These are phyloP conservation scores for Boletus sensibilis DNA, from an alignment of 768 basidiomycete genomes.

Conservation along the genomic window DNA sequence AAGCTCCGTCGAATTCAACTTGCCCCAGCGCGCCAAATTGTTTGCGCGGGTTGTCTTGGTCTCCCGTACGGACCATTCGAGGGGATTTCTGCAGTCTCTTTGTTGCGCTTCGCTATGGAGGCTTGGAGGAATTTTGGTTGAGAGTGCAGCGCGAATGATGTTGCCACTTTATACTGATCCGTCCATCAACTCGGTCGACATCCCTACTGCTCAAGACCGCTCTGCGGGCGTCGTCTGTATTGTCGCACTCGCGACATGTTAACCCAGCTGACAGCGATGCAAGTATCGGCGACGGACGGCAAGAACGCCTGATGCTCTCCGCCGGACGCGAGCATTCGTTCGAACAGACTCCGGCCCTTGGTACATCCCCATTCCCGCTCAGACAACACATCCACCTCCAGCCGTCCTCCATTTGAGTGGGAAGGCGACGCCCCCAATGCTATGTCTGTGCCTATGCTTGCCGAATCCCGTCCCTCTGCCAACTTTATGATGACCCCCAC, in stretches of 20 bases:
- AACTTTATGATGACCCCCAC: too few species aligned
- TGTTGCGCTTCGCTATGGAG: neutral
- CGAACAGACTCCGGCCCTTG: too few species aligned
- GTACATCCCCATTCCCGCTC: constrained; percentile 9
- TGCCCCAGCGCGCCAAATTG: too few species aligned
- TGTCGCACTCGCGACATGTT: constrained; percentile 17
- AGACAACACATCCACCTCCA: constrained; percentile 21
- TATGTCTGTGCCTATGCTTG: constrained; percentile 27
- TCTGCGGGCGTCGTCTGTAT: constrained; percentile 24
- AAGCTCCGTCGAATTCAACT: too few species aligned
- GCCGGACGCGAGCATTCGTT: too few species aligned
- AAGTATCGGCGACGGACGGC: constrained; percentile 21
- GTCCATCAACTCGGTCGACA: neutral
- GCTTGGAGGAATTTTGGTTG: too few species aligned
- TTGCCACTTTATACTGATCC: too few species aligned
- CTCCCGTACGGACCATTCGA: neutral
- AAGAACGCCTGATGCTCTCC: constrained; percentile 3
- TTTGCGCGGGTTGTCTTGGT: too few species aligned
- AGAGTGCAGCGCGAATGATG: too few species aligned
- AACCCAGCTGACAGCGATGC: constrained; percentile 19
- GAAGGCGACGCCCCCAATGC: constrained; percentile 19
- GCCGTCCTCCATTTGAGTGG: constrained; percentile 18
- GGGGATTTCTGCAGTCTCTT: neutral
- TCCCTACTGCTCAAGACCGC: constrained; percentile 20
- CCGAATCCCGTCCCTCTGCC: too few species aligned